These are phyloP conservation scores for Vigna reflexopilosa DNA, from an alignment of 306 rosid genomes.

Conservation along the genomic window DNA sequence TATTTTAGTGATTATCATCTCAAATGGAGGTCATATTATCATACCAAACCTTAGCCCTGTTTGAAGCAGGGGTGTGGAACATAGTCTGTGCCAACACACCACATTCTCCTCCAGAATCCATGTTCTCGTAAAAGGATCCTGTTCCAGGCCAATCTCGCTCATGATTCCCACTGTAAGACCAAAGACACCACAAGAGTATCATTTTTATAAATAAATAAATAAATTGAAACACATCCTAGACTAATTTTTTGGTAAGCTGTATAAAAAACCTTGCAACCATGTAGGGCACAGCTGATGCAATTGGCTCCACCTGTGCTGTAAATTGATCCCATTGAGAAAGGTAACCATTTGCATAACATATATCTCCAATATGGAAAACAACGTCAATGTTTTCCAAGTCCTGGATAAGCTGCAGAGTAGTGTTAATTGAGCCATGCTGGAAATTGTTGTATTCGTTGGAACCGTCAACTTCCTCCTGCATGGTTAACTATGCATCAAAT, in stretches of 20 bases:
- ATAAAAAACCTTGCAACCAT: slow-evolving; percentile 83
- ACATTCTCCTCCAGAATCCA: slow-evolving; percentile 97
- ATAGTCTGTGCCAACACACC: slow-evolving; percentile 89
- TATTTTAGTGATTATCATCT: neutral
- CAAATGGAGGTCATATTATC: slow-evolving; percentile 2
- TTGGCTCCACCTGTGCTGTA: slow-evolving; percentile 87
- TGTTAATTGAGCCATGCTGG: slow-evolving; percentile 80
- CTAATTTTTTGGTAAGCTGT: slow-evolving; percentile 4
- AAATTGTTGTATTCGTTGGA: slow-evolving; percentile 90
- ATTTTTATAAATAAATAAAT: neutral
- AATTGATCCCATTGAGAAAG: slow-evolving; percentile 96
- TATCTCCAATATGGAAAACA: slow-evolving; percentile 91
- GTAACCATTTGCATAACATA: slow-evolving; percentile 88
- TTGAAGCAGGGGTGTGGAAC: slow-evolving; percentile 87
- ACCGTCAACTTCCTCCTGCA: slow-evolving; percentile 90
- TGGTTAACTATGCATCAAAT: slow-evolving; percentile 26
- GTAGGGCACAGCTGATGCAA: slow-evolving; percentile 83
- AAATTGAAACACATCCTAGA: neutral
- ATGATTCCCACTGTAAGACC: slow-evolving; percentile 79
- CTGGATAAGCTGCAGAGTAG: slow-evolving; percentile 71
- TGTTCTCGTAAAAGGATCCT: slow-evolving; percentile 78
- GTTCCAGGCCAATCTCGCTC: slow-evolving; percentile 96
- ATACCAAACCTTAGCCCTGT: slow-evolving; percentile 90
- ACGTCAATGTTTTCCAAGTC: slow-evolving; percentile 77
- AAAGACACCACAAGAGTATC: neutral